These are phyloP conservation scores for Rhodotorula sphaerocarpa DNA, from an alignment of 768 basidiomycete genomes.

Conservation along the genomic window DNA sequence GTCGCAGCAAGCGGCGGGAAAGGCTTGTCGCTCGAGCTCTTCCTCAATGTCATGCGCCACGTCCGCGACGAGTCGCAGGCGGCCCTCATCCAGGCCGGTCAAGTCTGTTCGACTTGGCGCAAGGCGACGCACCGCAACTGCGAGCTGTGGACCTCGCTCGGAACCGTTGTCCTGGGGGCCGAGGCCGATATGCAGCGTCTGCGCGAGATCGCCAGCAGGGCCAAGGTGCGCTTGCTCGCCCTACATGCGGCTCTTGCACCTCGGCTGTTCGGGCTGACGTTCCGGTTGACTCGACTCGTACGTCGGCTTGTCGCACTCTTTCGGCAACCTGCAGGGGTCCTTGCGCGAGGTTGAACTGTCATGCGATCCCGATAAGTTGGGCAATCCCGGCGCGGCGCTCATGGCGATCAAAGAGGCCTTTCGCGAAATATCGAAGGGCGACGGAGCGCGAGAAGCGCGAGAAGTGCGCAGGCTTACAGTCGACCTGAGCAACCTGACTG, in stretches of 20 bases:
- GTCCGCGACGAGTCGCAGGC: neutral
- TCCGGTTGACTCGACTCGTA: too few species aligned
- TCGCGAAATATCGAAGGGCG: conserved; percentile 8
- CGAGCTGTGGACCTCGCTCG: conserved; percentile 4
- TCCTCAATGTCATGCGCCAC: conserved; percentile 6
- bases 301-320: too few species aligned
- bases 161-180: neutral
- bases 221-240: neutral
- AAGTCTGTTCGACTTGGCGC: conserved; percentile 11
- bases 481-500: neutral
- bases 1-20: neutral
- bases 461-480: conserved; percentile 3
- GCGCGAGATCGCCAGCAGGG: conserved; percentile 2
- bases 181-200: neutral
- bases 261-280: too few species aligned
- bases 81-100: neutral
- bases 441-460: conserved; percentile 1
- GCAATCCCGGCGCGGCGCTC: too few species aligned
- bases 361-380: neutral
- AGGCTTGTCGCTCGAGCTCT: conserved; percentile 6
- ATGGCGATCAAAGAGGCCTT: conserved; percentile 7
- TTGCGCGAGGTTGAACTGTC: too few species aligned
- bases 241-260: too few species aligned
- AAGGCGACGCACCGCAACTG: conserved; percentile 4
- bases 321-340: too few species aligned